Evolutionary conservation across 352 stramenopile genomes (phyloP).

Genomic region (Albugo candida): DNA sequence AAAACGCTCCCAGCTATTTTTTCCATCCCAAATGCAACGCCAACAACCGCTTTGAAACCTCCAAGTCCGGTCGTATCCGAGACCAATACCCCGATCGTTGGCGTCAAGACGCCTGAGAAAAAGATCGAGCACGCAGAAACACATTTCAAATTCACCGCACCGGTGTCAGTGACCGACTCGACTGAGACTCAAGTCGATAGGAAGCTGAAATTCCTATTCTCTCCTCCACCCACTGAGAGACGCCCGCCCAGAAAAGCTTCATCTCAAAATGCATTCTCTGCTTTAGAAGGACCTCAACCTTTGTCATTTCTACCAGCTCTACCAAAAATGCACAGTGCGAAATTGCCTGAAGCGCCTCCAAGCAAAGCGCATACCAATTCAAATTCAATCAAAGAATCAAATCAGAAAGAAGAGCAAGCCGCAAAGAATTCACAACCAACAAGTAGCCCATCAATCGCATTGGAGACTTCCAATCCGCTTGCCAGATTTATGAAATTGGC

Average conservation of each 20-base stretch:
- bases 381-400: too few species aligned
- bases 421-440: not conserved
- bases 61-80: not conserved
- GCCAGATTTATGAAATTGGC: slow-evolving; percentile 42
- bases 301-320: slow-evolving; percentile 51
- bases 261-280: slow-evolving; percentile 7
- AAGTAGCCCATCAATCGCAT: not conserved
- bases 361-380: slow-evolving; percentile 8
- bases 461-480: slow-evolving; percentile 17
- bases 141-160: not conserved
- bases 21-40: not conserved
- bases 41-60: not conserved
- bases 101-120: too few species aligned
- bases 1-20: slow-evolving; percentile 16
- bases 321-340: slow-evolving; percentile 25
- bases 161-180: not conserved
- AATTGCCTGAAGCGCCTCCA: not conserved
- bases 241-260: slow-evolving; percentile 31
- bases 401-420: slow-evolving; percentile 9
- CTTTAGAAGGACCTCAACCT: slow-evolving; percentile 10
- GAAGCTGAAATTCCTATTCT: slow-evolving; percentile 38
- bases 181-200: slow-evolving; percentile 15
- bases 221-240: slow-evolving; percentile 24
- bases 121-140: not conserved
- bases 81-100: not conserved